phyloP scores from a whole-genome alignment of 2,329 filamentous ascomycete genomes.

The Nothopassalora personata region DNA sequence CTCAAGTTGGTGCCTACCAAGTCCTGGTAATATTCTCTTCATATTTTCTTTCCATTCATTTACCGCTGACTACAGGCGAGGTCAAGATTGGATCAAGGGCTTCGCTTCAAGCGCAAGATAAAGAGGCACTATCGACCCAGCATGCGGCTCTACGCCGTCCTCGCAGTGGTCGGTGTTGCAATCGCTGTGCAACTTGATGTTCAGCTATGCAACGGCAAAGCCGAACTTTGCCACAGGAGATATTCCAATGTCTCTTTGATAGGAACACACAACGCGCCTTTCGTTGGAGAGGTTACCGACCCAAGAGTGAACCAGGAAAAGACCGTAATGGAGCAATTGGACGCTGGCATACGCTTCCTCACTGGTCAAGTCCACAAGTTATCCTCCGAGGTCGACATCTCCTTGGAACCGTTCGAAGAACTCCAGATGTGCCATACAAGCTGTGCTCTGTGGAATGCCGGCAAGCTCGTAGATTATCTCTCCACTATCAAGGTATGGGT shows the following conservation, averaged over 20 bases:
- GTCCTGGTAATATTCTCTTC: no score
- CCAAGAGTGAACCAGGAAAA: constrained; percentile 46
- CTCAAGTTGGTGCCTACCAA: no score
- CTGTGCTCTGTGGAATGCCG: constrained; percentile 50
- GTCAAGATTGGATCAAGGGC: no score
- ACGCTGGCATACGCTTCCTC: constrained; percentile 58
- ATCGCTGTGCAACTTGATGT: not conserved
- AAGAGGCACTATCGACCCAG: not conserved
- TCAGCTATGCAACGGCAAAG: constrained; percentile 51
- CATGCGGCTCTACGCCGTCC: not conserved
- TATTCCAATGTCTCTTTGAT: constrained; percentile 57
- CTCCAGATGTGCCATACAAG: constrained; percentile 61
- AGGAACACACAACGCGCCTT: constrained; percentile 61
- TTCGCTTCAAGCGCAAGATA: no score
- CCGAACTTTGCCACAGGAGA: constrained; percentile 49
- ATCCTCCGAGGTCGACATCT: constrained; percentile 33
- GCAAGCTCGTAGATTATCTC: constrained; percentile 52
- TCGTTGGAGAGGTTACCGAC: constrained; percentile 55
- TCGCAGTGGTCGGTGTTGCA: not conserved
- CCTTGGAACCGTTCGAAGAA: constrained; percentile 26
- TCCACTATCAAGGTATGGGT: constrained; percentile 55
- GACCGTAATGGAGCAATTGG: constrained; percentile 53
- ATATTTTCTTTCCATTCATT: no score
- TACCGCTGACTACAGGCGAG: no score
- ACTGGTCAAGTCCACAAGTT: constrained; percentile 56